A percentile compares a stretch with the other conserved stretches of the same genome.
These are phyloP conservation scores for Phytopythium sindhum DNA, from an alignment of 352 stramenopile species.

Conservation along the genomic window DNA sequence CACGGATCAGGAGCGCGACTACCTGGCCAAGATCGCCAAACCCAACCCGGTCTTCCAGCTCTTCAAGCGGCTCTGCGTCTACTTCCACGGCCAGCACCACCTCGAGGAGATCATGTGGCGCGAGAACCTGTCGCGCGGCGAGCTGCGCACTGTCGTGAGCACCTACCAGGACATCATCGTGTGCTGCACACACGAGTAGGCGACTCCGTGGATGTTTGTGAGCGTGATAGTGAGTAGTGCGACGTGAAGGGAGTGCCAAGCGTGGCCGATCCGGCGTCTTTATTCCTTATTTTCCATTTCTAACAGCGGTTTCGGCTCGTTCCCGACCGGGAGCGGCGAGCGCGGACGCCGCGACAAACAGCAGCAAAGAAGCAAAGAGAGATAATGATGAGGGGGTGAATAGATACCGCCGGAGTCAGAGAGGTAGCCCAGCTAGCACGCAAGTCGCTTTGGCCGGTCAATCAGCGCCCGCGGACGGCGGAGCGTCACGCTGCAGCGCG, in stretches of 20 bases:
- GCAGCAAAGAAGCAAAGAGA: background rate
- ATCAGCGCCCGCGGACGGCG: background rate
- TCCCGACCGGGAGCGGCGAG: background rate
- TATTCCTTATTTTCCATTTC: background rate
- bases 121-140: slow-evolving; percentile 78
- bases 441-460: background rate
- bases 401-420: background rate
- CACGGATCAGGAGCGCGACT: slow-evolving; percentile 63
- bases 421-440: too few relatives aligned
- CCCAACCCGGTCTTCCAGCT: slow-evolving; percentile 76
- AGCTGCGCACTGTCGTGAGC: slow-evolving; percentile 74
- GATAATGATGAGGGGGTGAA: background rate
- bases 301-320: background rate
- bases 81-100: slow-evolving; percentile 86
- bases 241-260: too few relatives aligned
- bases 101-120: slow-evolving; percentile 90
- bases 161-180: slow-evolving; percentile 87
- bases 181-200: slow-evolving; percentile 73
- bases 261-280: background rate
- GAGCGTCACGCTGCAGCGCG: background rate
- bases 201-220: background rate
- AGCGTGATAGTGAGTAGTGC: background rate
- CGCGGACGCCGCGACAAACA: background rate
- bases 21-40: slow-evolving; percentile 78
- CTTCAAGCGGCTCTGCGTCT: slow-evolving; percentile 79